Base-by-base conservation (phyloP, 371 early-diverging fungal species). In the Zychaea mexicana region DNA sequence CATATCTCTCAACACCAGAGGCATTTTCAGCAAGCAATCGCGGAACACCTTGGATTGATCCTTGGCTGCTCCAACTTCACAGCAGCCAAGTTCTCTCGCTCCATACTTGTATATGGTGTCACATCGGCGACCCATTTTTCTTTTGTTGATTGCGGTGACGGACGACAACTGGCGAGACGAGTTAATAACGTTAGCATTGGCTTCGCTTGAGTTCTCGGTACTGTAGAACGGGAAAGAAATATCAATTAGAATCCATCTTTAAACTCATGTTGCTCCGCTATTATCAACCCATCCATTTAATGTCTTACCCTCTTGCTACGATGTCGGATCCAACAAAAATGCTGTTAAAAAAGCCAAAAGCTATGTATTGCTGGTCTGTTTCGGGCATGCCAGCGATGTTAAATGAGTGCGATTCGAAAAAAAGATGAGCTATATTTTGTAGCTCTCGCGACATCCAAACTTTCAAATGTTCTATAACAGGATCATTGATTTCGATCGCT, bases 81-180 rank as follows among this genome's bases (percentile, higher is more conserved):
- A 32, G 31, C 61, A 61, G 0, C 67, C 61, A 26, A 66, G 57
- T n/a, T 66, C 67, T 4, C 26, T 6, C 27, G 56, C 28, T 55
- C 61, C 38, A 19, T 32, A 31, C 22, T 52, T 13, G 21, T 66
- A 66, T 5, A 66, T 24, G 15, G 67, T 66, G 32, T 66, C 67
- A n/a, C 47, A 26, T 21, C 36, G 55, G 1, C 58, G 32, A 26
- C 67, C 62, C 42, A 62, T 60, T 32, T 58, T 67, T 19, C 17
- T 24, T n/a, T 47, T 54, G 21, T 21, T 28, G 21, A 61, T 36
- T n/a, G 24, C 57, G 17, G 47, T 57, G 19, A 66, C 32, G 3
- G 66, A 61, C 2, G 66, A 61, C 12, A 61, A 15, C 22, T 36
- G 38, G 6, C 66, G 26, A 19, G 54, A 61, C 2, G 24, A 7